Evolutionary conservation across 2,329 filamentous ascomycete species (phyloP).

Genomic region (Penicillium sp.): DNA sequence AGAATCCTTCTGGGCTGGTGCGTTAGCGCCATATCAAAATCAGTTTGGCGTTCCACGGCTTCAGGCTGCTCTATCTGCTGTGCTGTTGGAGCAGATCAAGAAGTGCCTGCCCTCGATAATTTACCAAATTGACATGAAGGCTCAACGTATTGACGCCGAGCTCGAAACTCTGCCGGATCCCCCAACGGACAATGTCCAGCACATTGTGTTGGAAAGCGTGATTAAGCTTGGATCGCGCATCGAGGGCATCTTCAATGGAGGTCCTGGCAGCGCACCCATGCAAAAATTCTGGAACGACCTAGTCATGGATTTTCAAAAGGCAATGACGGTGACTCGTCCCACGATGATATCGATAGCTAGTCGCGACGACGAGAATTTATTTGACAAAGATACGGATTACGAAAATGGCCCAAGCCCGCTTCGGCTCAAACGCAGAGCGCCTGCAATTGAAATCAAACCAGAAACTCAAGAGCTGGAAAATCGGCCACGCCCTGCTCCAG

Average conservation of each 20-base stretch:
- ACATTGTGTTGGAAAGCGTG: conserved; percentile 58
- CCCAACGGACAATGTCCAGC: conserved; percentile 58
- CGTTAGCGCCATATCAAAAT: conserved; percentile 35
- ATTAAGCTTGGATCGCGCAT: conserved; percentile 53
- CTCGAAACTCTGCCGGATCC: conserved; percentile 60
- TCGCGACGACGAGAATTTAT: conserved; percentile 35
- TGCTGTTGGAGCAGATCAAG: conserved; percentile 43
- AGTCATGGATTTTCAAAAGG: conserved; percentile 49
- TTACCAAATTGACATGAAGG: conserved; percentile 46
- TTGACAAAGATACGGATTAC: conserved; percentile 26
- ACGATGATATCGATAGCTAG: conserved; percentile 27
- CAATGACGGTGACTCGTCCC: conserved; percentile 42
- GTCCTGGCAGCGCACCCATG: conserved; percentile 35
- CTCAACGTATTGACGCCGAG: conserved; percentile 48
- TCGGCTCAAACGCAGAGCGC: conserved; percentile 19
- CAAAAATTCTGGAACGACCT: conserved; percentile 42
- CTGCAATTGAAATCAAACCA: neutral
- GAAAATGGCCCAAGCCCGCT: conserved; percentile 12
- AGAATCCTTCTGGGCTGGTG: conserved; percentile 42
- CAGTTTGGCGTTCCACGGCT: conserved; percentile 52
- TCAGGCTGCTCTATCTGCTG: conserved; percentile 38
- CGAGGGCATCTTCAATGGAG: conserved; percentile 50
- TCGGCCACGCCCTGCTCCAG: neutral
- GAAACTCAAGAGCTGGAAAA: too few species aligned
- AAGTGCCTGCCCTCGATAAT: conserved; percentile 33